Evolutionary conservation across 1,284 basidiomycete species (phyloP).

Genomic region (Puccinia hordei): DNA sequence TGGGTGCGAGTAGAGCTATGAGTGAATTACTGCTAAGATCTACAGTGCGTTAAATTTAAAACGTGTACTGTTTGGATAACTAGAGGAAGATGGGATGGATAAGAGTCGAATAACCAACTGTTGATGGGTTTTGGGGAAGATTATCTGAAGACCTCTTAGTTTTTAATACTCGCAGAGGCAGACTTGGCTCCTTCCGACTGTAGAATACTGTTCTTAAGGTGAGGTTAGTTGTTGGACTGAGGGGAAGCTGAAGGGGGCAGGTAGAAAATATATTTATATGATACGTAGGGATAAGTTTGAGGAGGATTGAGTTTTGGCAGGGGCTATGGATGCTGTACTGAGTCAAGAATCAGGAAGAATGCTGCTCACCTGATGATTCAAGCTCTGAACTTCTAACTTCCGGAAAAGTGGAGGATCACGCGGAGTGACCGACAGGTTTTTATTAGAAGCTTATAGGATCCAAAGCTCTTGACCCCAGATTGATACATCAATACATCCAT

Average conservation of each 20-base stretch:
- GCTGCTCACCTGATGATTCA: constrained; percentile 1
- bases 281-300: not conserved
- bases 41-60: not conserved
- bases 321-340: constrained; percentile 4
- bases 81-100: not conserved
- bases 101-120: not conserved
- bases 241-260: not conserved
- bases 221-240: not conserved
- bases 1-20: not conserved
- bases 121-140: not conserved
- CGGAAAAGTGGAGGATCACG: not conserved
- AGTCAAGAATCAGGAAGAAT: not conserved
- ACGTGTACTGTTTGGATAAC: not conserved
- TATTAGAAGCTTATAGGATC: not conserved
- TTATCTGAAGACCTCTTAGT: not conserved
- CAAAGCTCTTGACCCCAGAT: not conserved
- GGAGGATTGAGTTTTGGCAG: not conserved
- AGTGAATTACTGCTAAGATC: not conserved
- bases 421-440: no score
- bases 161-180: not conserved
- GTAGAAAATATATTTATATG: not conserved
- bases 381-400: not conserved
- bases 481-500: not conserved
- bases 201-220: not conserved
- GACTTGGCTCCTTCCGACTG: not conserved